phyloP scores from a whole-genome alignment of 768 basidiomycete genomes.

The Coprinopsis sp. region DNA sequence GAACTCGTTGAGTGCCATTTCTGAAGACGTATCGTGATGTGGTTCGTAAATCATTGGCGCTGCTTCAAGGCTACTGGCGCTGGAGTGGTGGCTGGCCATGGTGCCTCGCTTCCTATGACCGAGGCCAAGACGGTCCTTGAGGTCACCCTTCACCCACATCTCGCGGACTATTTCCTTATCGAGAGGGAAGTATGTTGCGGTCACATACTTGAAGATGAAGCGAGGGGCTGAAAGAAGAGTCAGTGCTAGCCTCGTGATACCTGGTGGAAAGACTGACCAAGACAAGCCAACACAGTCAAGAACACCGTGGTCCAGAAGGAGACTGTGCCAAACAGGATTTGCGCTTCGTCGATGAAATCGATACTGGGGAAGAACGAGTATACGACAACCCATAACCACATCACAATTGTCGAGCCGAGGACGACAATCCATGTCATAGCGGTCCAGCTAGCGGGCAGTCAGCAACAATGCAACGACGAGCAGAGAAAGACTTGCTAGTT shows the following conservation, averaged over 20 bases:
- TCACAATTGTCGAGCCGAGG: slow-evolving; percentile 72
- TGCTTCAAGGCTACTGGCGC: slow-evolving; percentile 44
- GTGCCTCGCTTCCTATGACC: slow-evolving; percentile 54
- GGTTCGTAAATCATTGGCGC: slow-evolving; percentile 68
- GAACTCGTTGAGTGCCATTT: slow-evolving; percentile 44
- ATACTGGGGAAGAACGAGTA: slow-evolving; percentile 77
- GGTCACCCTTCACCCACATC: slow-evolving; percentile 80
- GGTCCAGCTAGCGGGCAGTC: slow-evolving; percentile 57
- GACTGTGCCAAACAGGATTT: slow-evolving; percentile 69
- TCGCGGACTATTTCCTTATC: slow-evolving; percentile 93
- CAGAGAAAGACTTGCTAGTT: slow-evolving; percentile 63
- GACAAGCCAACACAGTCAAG: slow-evolving; percentile 62
- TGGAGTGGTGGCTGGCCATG: slow-evolving; percentile 20
- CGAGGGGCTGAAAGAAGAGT: slow-evolving; percentile 57
- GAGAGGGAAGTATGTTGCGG: slow-evolving; percentile 66
- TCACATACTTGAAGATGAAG: slow-evolving; percentile 70
- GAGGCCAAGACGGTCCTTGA: slow-evolving; percentile 79
- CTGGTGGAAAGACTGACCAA: slow-evolving; percentile 46
- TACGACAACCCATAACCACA: slow-evolving; percentile 83
- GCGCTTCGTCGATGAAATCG: slow-evolving; percentile 70
- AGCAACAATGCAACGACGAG: slow-evolving; percentile 10
- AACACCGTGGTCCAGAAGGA: slow-evolving; percentile 82
- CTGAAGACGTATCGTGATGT: slow-evolving; percentile 63
- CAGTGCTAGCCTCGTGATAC: background rate
- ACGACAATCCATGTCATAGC: slow-evolving; percentile 80